A percentile compares a stretch with the other conserved stretches of the same genome.
Conservation (phyloP, 805 yeast species). For the Ogataea saltuana region DNA sequence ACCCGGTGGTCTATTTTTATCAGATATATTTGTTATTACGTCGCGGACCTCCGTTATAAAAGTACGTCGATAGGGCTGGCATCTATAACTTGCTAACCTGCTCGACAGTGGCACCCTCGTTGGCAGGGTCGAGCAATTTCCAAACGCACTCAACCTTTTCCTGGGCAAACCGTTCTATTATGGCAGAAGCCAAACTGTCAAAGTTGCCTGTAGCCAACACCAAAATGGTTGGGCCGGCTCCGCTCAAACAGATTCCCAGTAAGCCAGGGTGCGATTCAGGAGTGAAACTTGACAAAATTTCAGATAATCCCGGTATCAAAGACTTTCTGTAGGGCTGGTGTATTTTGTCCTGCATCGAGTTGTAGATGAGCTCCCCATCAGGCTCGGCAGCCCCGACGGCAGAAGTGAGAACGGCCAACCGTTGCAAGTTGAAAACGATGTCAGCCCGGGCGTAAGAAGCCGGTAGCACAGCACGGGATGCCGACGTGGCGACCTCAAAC, state of each 20-base stretch:
- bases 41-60: neutral
- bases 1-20: too few relatives aligned
- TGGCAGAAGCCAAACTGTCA: slow-evolving; percentile 77
- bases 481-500: slow-evolving; percentile 92
- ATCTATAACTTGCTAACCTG: slow-evolving; percentile 33
- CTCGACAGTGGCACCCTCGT: slow-evolving; percentile 76
- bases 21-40: neutral
- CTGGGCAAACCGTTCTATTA: slow-evolving; percentile 64
- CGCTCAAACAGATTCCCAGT: slow-evolving; percentile 91
- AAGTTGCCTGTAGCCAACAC: slow-evolving; percentile 90
- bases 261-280: slow-evolving; percentile 83
- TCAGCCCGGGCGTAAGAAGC: slow-evolving; percentile 73
- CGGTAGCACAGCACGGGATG: slow-evolving; percentile 88
- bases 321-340: slow-evolving; percentile 97
- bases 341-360: slow-evolving; percentile 94
- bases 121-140: slow-evolving; percentile 83
- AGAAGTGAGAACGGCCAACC: slow-evolving; percentile 88
- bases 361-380: slow-evolving; percentile 77
- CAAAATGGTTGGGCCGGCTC: slow-evolving; percentile 97
- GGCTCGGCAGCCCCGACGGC: slow-evolving; percentile 83
- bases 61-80: neutral
- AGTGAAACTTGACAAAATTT: slow-evolving; percentile 75
- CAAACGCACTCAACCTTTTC: slow-evolving; percentile 72
- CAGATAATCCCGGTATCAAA: slow-evolving; percentile 86
- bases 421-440: slow-evolving; percentile 88